Evolutionary conservation across 257 asterid genomes (phyloP).

Genomic region (Solanum virginianum): DNA sequence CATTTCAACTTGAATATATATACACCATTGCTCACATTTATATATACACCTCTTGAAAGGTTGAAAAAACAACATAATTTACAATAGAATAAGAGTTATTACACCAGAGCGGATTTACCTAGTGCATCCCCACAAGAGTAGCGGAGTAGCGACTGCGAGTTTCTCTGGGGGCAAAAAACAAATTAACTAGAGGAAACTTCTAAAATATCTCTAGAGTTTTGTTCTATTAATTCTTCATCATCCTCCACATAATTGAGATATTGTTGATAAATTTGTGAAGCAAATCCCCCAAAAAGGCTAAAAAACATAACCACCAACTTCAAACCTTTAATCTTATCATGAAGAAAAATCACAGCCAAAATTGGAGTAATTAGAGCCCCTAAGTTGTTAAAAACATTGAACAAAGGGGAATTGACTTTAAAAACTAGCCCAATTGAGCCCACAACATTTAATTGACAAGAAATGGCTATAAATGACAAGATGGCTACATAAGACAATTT

Average conservation of each 20-base stretch:
- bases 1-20: background rate
- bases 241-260: background rate
- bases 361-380: slow-evolving; percentile 63
- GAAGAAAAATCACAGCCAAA: slow-evolving; percentile 35
- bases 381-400: slow-evolving; percentile 47
- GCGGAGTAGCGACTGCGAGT: too few relatives aligned
- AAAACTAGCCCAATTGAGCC: slow-evolving; percentile 44
- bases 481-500: slow-evolving; percentile 33
- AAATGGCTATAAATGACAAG: slow-evolving; percentile 38
- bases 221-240: too few relatives aligned
- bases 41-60: too few relatives aligned
- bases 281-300: slow-evolving; percentile 72
- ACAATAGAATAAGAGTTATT: too few relatives aligned
- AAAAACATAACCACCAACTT: slow-evolving; percentile 46
- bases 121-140: too few relatives aligned
- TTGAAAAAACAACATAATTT: too few relatives aligned
- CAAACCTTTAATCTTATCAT: slow-evolving; percentile 39
- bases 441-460: slow-evolving; percentile 44
- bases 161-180: too few relatives aligned
- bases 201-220: too few relatives aligned
- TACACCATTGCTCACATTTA: background rate
- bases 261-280: slow-evolving; percentile 36
- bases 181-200: too few relatives aligned
- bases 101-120: too few relatives aligned
- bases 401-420: slow-evolving; percentile 46